These are phyloP conservation scores for Sanghuangporus weigelae DNA, from an alignment of 1,284 basidiomycete species.

Conservation along the genomic window DNA sequence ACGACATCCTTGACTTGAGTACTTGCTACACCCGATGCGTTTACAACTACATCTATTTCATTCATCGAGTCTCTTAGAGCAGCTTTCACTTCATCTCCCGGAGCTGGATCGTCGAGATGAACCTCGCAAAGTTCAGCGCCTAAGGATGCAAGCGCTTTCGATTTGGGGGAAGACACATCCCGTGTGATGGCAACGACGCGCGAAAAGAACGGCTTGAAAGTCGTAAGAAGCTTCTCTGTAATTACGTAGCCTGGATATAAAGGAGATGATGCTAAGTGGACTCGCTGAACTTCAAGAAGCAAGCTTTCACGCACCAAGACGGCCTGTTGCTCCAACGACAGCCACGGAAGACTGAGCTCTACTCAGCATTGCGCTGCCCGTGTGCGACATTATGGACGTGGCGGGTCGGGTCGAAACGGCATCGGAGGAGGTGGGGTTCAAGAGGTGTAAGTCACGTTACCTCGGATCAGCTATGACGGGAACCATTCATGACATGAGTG, in stretches of 20 bases:
- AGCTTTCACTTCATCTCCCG: slow-evolving; percentile 11
- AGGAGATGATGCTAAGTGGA: neutral
- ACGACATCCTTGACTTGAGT: slow-evolving; percentile 20
- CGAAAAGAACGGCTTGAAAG: slow-evolving; percentile 23
- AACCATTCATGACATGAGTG: too few relatives aligned
- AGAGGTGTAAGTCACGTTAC: neutral
- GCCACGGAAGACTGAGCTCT: slow-evolving; percentile 22
- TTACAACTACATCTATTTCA: slow-evolving; percentile 26
- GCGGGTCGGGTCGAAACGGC: neutral
- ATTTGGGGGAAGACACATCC: slow-evolving; percentile 21
- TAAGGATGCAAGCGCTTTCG: slow-evolving; percentile 21
- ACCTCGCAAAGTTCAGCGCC: slow-evolving; percentile 24
- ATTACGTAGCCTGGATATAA: slow-evolving; percentile 17
- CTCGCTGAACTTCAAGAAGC: neutral
- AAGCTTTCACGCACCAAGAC: slow-evolving; percentile 23
- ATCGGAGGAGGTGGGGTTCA: neutral
- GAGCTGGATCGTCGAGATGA: slow-evolving; percentile 1
- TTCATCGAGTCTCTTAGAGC: slow-evolving; percentile 20
- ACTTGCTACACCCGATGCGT: slow-evolving; percentile 20
- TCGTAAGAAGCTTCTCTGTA: slow-evolving; percentile 21
- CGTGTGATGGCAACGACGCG: slow-evolving; percentile 24
- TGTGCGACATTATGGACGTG: slow-evolving; percentile 18
- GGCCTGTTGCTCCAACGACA: slow-evolving; percentile 26
- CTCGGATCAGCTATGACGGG: neutral
- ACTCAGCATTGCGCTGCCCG: slow-evolving; percentile 21